These are phyloP conservation scores for Boletus huronensis DNA, from an alignment of 768 basidiomycete genomes.

Conservation along the genomic window DNA sequence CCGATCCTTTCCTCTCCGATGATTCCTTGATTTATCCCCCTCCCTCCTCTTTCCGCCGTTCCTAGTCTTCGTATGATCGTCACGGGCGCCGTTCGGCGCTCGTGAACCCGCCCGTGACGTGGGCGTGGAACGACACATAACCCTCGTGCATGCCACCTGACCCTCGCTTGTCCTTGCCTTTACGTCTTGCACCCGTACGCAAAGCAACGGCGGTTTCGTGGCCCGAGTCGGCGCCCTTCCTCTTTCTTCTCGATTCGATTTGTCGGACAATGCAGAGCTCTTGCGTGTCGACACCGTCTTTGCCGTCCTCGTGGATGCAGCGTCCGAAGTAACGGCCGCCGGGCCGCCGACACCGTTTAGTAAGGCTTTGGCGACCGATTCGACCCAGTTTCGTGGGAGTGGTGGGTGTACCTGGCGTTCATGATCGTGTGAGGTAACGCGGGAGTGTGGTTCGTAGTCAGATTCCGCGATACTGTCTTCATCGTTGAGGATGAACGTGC, in stretches of 20 bases:
- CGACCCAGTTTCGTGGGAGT: slow-evolving; percentile 66
- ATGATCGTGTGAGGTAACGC: slow-evolving; percentile 32
- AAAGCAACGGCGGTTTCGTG: slow-evolving; percentile 33
- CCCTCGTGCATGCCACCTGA: slow-evolving; percentile 49
- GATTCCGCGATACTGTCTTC: slow-evolving; percentile 25
- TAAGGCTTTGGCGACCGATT: slow-evolving; percentile 64
- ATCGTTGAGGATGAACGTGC: slow-evolving; percentile 33
- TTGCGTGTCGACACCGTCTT: slow-evolving; percentile 23
- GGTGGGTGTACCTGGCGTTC: slow-evolving; percentile 41
- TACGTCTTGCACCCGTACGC: slow-evolving; percentile 31
- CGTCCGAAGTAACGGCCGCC: slow-evolving; percentile 29
- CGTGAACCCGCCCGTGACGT: slow-evolving; percentile 57
- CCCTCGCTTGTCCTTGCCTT: slow-evolving; percentile 29
- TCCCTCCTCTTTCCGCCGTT: slow-evolving; percentile 26
- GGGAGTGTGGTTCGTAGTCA: slow-evolving; percentile 20
- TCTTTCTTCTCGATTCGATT: slow-evolving; percentile 23
- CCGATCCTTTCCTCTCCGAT: slow-evolving; percentile 28
- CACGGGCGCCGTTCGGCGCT: slow-evolving; percentile 27
- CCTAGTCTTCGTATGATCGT: slow-evolving; percentile 9
- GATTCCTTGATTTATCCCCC: slow-evolving; percentile 15
- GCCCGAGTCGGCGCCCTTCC: slow-evolving; percentile 9
- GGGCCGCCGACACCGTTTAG: slow-evolving; percentile 47
- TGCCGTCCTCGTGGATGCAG: slow-evolving; percentile 23
- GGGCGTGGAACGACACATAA: slow-evolving; percentile 69
- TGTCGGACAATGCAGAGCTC: slow-evolving; percentile 23